phyloP scores from a whole-genome alignment of 1,284 basidiomycete genomes.

The Boletus subluridellus region DNA sequence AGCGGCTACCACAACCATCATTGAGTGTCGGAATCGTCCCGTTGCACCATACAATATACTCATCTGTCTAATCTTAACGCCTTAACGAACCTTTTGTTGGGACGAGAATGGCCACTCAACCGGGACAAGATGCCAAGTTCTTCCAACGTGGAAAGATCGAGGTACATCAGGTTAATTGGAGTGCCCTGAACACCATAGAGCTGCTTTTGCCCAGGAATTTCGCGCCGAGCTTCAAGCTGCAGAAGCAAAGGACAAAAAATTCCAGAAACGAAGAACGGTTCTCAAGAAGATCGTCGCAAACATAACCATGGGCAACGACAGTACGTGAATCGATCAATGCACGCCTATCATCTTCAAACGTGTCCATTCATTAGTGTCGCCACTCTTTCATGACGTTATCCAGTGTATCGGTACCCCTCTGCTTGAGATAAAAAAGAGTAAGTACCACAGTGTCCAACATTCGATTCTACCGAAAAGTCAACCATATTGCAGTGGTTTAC shows the following conservation, averaged over 20 bases:
- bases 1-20: neutral
- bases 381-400: slow-evolving; percentile 85
- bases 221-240: slow-evolving; percentile 85
- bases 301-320: slow-evolving; percentile 95
- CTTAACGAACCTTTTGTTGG: neutral
- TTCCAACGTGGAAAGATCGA: slow-evolving; percentile 90
- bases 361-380: slow-evolving; percentile 69
- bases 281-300: slow-evolving; percentile 95
- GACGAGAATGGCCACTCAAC: slow-evolving; percentile 51
- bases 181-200: slow-evolving; percentile 13
- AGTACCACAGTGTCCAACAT: slow-evolving; percentile 26
- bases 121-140: slow-evolving; percentile 84
- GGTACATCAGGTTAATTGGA: slow-evolving; percentile 44
- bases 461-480: slow-evolving; percentile 1
- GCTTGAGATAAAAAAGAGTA: slow-evolving; percentile 98
- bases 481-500: slow-evolving; percentile 71
- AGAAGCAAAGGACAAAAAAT: slow-evolving; percentile 93
- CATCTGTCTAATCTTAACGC: neutral
- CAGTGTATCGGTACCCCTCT: slow-evolving; percentile 85
- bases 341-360: slow-evolving; percentile 14
- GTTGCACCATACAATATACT: slow-evolving; percentile 1
- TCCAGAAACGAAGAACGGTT: slow-evolving; percentile 81
- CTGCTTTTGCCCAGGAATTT: slow-evolving; percentile 57
- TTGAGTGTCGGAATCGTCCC: neutral
- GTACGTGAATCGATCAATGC: slow-evolving; percentile 48